phyloP scores from a whole-genome alignment of 2,329 filamentous ascomycete species.

The Sclerotinia sclerotiorum region DNA sequence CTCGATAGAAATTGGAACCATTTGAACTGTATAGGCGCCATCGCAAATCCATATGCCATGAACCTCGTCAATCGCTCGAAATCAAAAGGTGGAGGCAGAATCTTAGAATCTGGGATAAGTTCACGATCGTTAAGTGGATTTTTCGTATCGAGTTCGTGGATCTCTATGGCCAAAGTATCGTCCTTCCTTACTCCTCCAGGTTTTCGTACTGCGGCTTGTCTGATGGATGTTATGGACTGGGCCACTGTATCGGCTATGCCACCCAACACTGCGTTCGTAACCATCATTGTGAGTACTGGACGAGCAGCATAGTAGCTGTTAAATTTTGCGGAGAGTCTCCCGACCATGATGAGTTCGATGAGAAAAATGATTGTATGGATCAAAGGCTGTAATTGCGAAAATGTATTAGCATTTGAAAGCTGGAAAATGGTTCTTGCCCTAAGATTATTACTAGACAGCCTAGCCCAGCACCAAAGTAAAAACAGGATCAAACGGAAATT shows the following conservation, averaged over 20 bases:
- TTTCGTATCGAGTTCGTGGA: slow-evolving; percentile 82
- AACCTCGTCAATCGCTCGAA: slow-evolving; percentile 93
- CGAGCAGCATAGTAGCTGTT: slow-evolving; percentile 91
- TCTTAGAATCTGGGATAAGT: slow-evolving; percentile 62
- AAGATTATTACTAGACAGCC: not conserved
- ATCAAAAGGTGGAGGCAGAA: slow-evolving; percentile 80
- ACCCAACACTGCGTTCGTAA: slow-evolving; percentile 93
- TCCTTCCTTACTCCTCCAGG: slow-evolving; percentile 56
- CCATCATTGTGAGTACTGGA: slow-evolving; percentile 98
- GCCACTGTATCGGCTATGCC: slow-evolving; percentile 96
- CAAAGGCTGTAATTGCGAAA: slow-evolving; percentile 63
- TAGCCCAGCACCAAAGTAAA: not conserved
- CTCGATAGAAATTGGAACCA: slow-evolving; percentile 88
- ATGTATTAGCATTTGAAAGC: slow-evolving; percentile 7
- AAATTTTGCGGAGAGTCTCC: slow-evolving; percentile 80
- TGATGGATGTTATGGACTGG: slow-evolving; percentile 84
- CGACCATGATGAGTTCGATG: slow-evolving; percentile 83
- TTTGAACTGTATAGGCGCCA: slow-evolving; percentile 92
- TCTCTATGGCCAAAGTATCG: slow-evolving; percentile 79
- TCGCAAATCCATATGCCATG: slow-evolving; percentile 95
- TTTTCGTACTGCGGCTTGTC: slow-evolving; percentile 65
- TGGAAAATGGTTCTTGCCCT: not conserved
- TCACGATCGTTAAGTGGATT: slow-evolving; percentile 66
- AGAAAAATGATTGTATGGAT: slow-evolving; percentile 82
- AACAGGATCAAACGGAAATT: not conserved